Base-by-base conservation (phyloP, 768 basidiomycete species). In the Candolleomyces eurysporus region DNA sequence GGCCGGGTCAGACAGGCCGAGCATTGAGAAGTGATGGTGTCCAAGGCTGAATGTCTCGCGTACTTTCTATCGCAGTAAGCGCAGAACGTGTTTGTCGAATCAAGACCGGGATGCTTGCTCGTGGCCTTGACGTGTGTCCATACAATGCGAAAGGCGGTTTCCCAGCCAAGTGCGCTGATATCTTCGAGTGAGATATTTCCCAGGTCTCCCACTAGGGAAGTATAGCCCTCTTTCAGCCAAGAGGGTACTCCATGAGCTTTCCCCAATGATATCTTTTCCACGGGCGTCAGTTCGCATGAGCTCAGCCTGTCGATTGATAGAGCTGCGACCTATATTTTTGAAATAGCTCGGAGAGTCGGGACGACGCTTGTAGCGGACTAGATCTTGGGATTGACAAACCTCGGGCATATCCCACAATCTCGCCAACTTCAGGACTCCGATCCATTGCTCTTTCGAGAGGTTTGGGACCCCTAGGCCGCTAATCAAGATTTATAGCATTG, bases 361-460 rank as follows among this genome's bases (percentile, higher is more conserved):
- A 13, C 30, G 6, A 50, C 7, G 6, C 6, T 26, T 6, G 21
- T 6, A 19, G 4, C 14, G 10, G 30, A 19, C 1, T 2, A 11
- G 6, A 36, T 11, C 36, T 26, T 4, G 26, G 6, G 1, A 36
- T 36, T 7, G 11, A 11, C 6, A 11, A 36, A 53, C 52, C 10
- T 53, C 31, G 26, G 52, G 52, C 52, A 53, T 53, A 39, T 53
- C 52, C 52, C 52, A 53, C 5, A 53, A 30, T 30, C 52, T 31
- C 10, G 52, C 52, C 14, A 53, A n/a, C 32, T 53, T 53, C 52
- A 53, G 21, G 5, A 53, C 31, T 17, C 31, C 52, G 10, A 16
- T 39, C 52, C 52, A 53, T 30, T 53, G 26, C 52, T 53, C 52
- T 39, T 32, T 53, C 3, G 52, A 53, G 17, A 53, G 31, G 4